Evolutionary conservation across 352 stramenopile species (phyloP).

Genomic region (Salisapilia sapeloensis): DNA sequence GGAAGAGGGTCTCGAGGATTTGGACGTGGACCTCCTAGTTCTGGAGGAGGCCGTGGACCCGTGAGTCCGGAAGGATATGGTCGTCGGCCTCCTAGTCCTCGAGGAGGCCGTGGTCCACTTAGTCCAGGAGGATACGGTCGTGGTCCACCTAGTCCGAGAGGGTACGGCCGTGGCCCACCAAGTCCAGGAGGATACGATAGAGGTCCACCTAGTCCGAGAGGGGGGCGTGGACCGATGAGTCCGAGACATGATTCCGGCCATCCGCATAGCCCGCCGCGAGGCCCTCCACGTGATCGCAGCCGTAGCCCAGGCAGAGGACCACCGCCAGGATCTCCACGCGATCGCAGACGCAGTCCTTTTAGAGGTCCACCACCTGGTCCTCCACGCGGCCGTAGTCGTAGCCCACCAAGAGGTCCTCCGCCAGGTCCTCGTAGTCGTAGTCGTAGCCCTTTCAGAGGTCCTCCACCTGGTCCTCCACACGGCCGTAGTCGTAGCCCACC

Average conservation of each 20-base stretch:
- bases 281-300: not conserved
- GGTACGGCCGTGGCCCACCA: not conserved
- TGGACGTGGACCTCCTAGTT: not conserved
- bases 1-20: not conserved
- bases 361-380: slow-evolving; percentile 2
- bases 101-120: not conserved
- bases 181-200: not conserved
- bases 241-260: slow-evolving; percentile 1
- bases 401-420: not conserved
- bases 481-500: not conserved
- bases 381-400: not conserved
- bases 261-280: slow-evolving; percentile 1
- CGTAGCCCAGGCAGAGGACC: not conserved
- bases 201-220: not conserved
- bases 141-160: slow-evolving; percentile 3
- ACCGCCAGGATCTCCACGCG: slow-evolving; percentile 3
- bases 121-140: slow-evolving; percentile 3
- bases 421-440: not conserved
- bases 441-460: slow-evolving; percentile 3
- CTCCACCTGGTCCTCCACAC: slow-evolving; percentile 2
- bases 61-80: not conserved
- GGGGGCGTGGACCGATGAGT: not conserved
- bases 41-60: not conserved
- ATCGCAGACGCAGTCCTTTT: slow-evolving; percentile 1
- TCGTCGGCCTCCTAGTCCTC: not conserved